phyloP scores from a whole-genome alignment of 176 grass and related monocot genomes.

The Otatea glauca region DNA sequence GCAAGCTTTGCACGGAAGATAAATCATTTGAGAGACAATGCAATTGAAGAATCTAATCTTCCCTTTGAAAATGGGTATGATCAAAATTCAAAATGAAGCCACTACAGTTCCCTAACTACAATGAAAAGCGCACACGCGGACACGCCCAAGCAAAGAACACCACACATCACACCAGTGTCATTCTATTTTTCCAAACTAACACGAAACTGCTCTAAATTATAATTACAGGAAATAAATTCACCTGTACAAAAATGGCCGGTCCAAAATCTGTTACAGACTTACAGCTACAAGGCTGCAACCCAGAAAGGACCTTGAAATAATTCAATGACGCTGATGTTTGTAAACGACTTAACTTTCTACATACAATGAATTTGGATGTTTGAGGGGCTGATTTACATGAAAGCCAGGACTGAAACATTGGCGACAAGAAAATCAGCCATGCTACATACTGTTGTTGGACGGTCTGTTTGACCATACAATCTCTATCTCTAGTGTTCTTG shows the following conservation, averaged over 20 bases:
- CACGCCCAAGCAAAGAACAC: neutral
- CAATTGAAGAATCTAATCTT: neutral
- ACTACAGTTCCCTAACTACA: neutral
- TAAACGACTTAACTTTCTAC: conserved; percentile 36
- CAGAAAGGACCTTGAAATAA: conserved; percentile 23
- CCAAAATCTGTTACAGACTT: conserved; percentile 41
- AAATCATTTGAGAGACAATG: neutral
- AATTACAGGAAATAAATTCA: conserved; percentile 54
- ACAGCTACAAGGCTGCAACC: conserved; percentile 34
- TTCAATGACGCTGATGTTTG: conserved; percentile 31
- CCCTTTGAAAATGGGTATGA: neutral
- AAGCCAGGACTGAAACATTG: conserved; percentile 21
- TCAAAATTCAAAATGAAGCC: neutral
- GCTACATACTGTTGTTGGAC: conserved; percentile 57
- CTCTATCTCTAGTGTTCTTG: conserved; percentile 89
- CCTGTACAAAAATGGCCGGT: conserved; percentile 59
- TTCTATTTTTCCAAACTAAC: conserved; percentile 18
- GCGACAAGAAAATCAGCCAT: conserved; percentile 18
- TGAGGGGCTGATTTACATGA: conserved; percentile 50
- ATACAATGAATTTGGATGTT: conserved; percentile 49
- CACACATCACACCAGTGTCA: neutral
- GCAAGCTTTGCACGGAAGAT: neutral
- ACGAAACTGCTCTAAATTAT: conserved; percentile 48
- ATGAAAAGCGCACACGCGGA: neutral
- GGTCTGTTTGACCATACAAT: conserved; percentile 95